Percentiles rank a stretch among this genome's conserved stretches.
These are phyloP conservation scores for Aspergillus vadensis DNA, from an alignment of 2,329 filamentous ascomycete genomes.

Conservation along the genomic window DNA sequence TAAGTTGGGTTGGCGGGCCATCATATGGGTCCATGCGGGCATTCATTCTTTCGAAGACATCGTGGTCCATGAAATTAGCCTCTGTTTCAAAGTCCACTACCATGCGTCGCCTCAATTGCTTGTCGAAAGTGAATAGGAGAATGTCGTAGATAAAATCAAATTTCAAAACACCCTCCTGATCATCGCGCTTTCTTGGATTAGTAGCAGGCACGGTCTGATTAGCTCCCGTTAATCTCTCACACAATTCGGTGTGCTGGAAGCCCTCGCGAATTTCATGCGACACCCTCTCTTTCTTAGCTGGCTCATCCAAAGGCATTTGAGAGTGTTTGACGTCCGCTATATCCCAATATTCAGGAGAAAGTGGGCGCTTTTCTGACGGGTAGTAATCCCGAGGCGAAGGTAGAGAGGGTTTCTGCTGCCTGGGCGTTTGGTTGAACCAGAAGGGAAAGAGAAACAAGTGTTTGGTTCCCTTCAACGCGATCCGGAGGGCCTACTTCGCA, in stretches of 20 bases:
- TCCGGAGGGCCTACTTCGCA: neutral
- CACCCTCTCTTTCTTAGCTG: no score
- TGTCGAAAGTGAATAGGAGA: neutral
- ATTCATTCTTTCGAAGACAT: neutral
- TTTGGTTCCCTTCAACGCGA: neutral
- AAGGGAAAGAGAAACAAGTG: neutral
- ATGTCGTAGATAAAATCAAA: constrained; percentile 8
- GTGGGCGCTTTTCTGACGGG: neutral
- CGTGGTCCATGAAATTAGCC: constrained; percentile 1
- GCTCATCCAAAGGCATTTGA: neutral
- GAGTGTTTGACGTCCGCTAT: no score
- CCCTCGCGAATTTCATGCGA: neutral
- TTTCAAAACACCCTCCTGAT: neutral
- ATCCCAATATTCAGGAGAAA: no score
- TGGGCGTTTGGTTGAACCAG: no score
- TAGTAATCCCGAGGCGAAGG: neutral
- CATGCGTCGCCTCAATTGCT: neutral
- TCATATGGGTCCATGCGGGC: neutral
- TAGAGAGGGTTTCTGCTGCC: neutral
- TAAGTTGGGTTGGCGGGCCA: neutral
- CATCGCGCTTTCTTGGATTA: neutral
- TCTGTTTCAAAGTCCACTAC: constrained; percentile 7
- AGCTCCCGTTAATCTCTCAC: neutral
- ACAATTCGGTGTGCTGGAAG: neutral
- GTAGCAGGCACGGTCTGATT: neutral